Evolutionary conservation across 2,329 filamentous ascomycete genomes (phyloP), one percentile per base, ranked within the genome.

Genomic region (Aaosphaeria arxii): DNA sequence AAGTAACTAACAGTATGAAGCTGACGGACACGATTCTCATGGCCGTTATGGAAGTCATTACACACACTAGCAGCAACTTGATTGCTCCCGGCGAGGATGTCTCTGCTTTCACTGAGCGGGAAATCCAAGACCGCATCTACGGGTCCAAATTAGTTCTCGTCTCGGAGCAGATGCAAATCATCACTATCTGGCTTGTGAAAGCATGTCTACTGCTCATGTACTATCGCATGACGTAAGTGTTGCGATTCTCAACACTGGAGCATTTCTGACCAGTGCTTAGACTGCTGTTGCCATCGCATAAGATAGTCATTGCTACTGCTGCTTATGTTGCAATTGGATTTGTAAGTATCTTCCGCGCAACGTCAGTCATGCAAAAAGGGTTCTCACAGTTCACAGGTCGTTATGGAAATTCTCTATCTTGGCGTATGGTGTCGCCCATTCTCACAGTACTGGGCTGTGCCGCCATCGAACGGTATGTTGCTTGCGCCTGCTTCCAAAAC

Each of bases 121-220:
- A 75, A 6, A 69, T 73, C n/a, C 44, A 63, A 1, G 53, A 59
- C 30, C 74, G 77, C 11, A 64, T 78, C 4, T 74, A 71, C 43
- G 80, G 80, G n/a, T 80, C 77, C 56, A 80, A 80, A 54, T 73
- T 80, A 57, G 76, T 79, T 1, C 66, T 82, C 45, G 75, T 77
- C 0, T 73, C 77, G 11, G 80, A 82, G 53, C 72, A 81, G 48
- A 78, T 76, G 56, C 79, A 78, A 53, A 67, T 79, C 38, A 64
- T 73, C 1, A 75, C 73, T 1, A 71, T 77, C 4, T 83, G 79
- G 78, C 61, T 73, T 11, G 69, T 79, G 53, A 83, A 82, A 53
- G 66, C 73, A 28, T 80, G 78, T 56, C 72, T 82, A 61, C 63
- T 81, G 54, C 67, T 79, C 36, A 77, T 82, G 40, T 82, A 82